phyloP scores from a whole-genome alignment of 257 asterid species.

The Fraxinus pennsylvanica region DNA sequence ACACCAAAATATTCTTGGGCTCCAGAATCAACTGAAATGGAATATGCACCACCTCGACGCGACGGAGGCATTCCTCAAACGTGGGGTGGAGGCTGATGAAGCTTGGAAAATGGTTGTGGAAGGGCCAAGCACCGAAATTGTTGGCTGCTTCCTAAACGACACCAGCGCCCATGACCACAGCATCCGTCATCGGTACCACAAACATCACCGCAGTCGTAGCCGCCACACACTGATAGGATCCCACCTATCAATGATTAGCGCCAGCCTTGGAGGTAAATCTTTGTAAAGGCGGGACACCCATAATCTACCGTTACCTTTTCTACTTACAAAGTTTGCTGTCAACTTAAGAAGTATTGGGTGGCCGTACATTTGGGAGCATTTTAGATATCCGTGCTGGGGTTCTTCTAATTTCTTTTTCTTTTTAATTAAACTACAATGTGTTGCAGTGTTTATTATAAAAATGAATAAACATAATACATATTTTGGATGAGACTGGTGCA shows the following conservation, averaged over 20 bases:
- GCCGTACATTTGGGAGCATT: conserved; percentile 31
- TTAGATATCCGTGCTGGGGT: conserved; percentile 22
- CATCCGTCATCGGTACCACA: conserved; percentile 16
- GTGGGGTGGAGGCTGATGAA: neutral
- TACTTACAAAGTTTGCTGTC: too few relatives aligned
- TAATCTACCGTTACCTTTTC: neutral
- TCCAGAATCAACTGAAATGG: conserved; percentile 23
- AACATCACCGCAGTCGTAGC: conserved; percentile 29
- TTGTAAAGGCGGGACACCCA: conserved; percentile 8
- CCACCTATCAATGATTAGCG: neutral
- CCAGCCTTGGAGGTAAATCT: neutral
- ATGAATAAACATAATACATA: too few relatives aligned
- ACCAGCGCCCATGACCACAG: conserved; percentile 4
- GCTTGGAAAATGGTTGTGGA: conserved; percentile 21
- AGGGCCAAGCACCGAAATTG: conserved; percentile 9
- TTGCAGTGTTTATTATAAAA: too few relatives aligned
- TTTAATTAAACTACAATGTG: too few relatives aligned
- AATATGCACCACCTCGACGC: conserved; percentile 26
- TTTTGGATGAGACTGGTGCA: too few relatives aligned
- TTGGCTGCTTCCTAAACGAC: neutral
- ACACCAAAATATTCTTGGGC: conserved; percentile 21
- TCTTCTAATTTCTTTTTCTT: neutral
- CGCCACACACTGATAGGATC: conserved; percentile 25
- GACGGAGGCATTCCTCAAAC: conserved; percentile 9
- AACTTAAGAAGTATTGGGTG: conserved; percentile 10